Evolutionary conservation across 352 stramenopile genomes (phyloP), one percentile per base, ranked within the genome.

Genomic region (Plasmopara halstedii): DNA sequence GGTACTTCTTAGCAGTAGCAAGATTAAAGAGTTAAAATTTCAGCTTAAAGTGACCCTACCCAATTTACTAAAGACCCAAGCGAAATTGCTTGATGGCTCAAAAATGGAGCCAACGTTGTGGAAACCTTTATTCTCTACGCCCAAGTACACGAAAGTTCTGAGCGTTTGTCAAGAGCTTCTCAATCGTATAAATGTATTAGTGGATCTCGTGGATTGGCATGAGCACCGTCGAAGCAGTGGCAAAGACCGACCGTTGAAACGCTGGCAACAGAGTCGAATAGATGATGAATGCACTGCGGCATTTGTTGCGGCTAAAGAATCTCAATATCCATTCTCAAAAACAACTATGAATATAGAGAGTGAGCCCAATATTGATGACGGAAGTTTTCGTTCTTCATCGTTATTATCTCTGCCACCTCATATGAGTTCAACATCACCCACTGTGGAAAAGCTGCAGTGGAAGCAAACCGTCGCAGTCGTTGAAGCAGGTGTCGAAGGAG

Each of bases 191-290:
- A 58, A 73, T 8, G 70, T 85, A 22, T 50, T 90, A 15, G 60
- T 85, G 5, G 76, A 88, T 35, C 59, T 90, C 3, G 56, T 83
- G 2, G 56, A 78, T 0, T 90, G 79, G 79, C 63, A 83, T 13
- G 61, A 82, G 33, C 59, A 67, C 23, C 62, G 62, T 8, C 57
- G 49, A 44, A 64, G 3, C 15, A 55, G 57, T 27, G 53, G 53
- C 6, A 56, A 59, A 42, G 62, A 67, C 23, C 60, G 50, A n/a
- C 46, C 49, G 9, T 15, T 70, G 3, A 44, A 46, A 19, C 62
- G 62, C 19, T 59, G 53, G 50, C 19, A 50, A 15, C 47, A 62
- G 32, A 70, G 62, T 33, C 57, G 46, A 20, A 63, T 78, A 15
- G 52, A 77, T 7, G 47, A 55, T 7, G 48, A 75, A 17, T 68